Percentiles rank a stretch among this genome's conserved stretches.
Conservation (phyloP, 805 yeast species). For the Myxozyma monticola region DNA sequence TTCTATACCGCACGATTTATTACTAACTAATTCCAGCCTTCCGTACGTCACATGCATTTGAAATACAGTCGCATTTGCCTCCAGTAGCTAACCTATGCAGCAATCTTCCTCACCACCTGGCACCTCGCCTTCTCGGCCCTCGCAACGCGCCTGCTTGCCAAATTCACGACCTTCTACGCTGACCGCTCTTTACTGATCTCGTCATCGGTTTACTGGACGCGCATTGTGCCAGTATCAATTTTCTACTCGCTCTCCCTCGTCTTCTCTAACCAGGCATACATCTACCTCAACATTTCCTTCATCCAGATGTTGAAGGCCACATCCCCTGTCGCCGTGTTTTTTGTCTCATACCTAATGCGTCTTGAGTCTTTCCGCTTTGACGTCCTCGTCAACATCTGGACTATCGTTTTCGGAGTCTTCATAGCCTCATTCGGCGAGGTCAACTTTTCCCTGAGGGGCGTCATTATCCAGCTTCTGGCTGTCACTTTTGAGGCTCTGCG, state of each 20-base stretch:
- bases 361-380: slow-evolving; percentile 29
- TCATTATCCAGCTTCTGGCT: slow-evolving; percentile 29
- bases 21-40: slow-evolving; percentile 5
- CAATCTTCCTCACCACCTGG: slow-evolving; percentile 34
- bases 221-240: slow-evolving; percentile 33
- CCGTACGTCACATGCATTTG: slow-evolving; percentile 15
- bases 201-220: slow-evolving; percentile 21
- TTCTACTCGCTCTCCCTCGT: slow-evolving; percentile 33
- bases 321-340: slow-evolving; percentile 33
- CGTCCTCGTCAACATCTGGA: slow-evolving; percentile 30
- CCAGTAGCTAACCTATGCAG: slow-evolving; percentile 7
- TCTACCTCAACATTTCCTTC: slow-evolving; percentile 34
- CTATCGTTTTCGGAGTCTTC: slow-evolving; percentile 33
- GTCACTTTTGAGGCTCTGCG: slow-evolving; percentile 32
- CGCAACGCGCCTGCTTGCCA: slow-evolving; percentile 32
- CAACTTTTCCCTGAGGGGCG: slow-evolving; percentile 26
- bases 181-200: slow-evolving; percentile 25
- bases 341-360: slow-evolving; percentile 30
- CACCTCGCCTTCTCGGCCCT: slow-evolving; percentile 32
- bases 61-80: too few species aligned
- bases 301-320: slow-evolving; percentile 36
- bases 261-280: slow-evolving; percentile 32
- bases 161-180: slow-evolving; percentile 23
- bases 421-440: slow-evolving; percentile 34
- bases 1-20: not conserved